Conservation (phyloP, 1,284 basidiomycete species). For the Papiliotrema laurentii region DNA sequence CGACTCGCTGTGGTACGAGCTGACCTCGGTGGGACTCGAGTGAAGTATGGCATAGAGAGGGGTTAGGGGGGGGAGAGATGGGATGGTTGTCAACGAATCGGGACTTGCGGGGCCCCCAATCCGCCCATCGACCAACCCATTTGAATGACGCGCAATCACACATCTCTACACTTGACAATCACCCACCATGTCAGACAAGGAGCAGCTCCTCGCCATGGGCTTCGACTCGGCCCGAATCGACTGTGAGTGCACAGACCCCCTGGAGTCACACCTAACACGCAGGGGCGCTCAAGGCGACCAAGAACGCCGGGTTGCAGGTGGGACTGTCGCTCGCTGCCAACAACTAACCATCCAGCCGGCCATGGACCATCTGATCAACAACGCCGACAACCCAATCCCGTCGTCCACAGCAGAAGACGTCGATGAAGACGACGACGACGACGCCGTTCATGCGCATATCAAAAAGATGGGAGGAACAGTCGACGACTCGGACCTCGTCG, state of each 20-base stretch:
- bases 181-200: constrained; percentile 57
- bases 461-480: constrained; percentile 32
- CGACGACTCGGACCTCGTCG: constrained; percentile 29
- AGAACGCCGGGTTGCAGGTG: constrained; percentile 61
- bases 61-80: neutral
- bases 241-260: constrained; percentile 56
- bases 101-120: neutral
- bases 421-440: constrained; percentile 65
- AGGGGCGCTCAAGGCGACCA: constrained; percentile 83
- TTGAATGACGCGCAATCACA: neutral
- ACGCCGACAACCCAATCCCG: constrained; percentile 69
- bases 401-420: constrained; percentile 6
- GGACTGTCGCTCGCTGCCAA: constrained; percentile 3
- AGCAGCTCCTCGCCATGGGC: constrained; percentile 78
- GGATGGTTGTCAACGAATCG: neutral
- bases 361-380: constrained; percentile 78
- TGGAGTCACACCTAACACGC: neutral
- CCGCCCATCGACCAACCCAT: no score
- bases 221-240: constrained; percentile 76
- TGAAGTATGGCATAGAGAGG: neutral
- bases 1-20: neutral
- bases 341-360: constrained; percentile 58
- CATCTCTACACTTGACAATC: neutral
- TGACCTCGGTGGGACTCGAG: neutral
- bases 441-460: constrained; percentile 52